These are phyloP conservation scores for Marasmius fiardii DNA, from an alignment of 1,284 basidiomycete species.

Conservation along the genomic window DNA sequence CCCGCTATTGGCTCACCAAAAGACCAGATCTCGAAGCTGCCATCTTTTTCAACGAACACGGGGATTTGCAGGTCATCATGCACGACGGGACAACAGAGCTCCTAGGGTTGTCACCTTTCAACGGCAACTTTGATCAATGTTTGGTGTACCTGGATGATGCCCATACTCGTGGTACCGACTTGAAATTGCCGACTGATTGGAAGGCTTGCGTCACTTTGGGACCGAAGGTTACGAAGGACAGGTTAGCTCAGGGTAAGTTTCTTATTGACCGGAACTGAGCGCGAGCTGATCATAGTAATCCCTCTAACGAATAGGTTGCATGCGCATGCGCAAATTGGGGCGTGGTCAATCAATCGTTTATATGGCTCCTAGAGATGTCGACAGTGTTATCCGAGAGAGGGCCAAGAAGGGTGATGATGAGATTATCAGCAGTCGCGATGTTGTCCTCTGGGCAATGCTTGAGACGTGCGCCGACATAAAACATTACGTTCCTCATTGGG, in stretches of 20 bases:
- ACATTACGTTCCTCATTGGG: constrained; percentile 40
- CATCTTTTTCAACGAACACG: constrained; percentile 44
- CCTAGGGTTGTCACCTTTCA: constrained; percentile 40
- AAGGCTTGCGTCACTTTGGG: constrained; percentile 53
- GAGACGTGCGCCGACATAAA: constrained; percentile 43
- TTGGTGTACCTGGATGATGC: constrained; percentile 56
- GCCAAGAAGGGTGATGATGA: constrained; percentile 7
- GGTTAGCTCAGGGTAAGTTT: constrained; percentile 45
- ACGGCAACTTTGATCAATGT: constrained; percentile 38
- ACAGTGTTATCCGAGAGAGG: constrained; percentile 33
- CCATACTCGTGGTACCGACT: constrained; percentile 55
- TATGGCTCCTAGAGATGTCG: constrained; percentile 45
- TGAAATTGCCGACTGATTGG: constrained; percentile 41
- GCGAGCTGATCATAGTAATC: not conserved
- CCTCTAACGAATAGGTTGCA: constrained; percentile 32
- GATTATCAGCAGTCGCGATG: constrained; percentile 26
- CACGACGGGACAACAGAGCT: constrained; percentile 35
- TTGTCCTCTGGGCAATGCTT: constrained; percentile 43
- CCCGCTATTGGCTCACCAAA: constrained; percentile 34
- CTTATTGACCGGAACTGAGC: not conserved
- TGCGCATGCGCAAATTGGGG: constrained; percentile 50
- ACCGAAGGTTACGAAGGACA: constrained; percentile 51
- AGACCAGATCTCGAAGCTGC: constrained; percentile 31
- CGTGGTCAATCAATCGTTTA: constrained; percentile 47
- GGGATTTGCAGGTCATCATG: constrained; percentile 39